Evolutionary conservation across 169 alveolate species (phyloP).

Genomic region (Plasmodium falciparum): DNA sequence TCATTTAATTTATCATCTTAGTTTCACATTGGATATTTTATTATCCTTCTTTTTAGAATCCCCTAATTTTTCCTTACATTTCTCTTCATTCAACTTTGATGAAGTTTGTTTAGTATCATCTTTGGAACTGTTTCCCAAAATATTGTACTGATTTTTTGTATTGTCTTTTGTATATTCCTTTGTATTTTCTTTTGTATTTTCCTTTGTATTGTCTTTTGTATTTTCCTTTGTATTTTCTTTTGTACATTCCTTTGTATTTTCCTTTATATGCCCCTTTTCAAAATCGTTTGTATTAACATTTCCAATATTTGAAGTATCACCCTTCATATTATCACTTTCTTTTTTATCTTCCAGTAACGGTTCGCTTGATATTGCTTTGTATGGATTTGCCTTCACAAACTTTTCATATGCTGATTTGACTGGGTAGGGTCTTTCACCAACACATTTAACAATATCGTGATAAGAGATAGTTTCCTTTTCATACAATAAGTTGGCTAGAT

Average conservation of each 20-base stretch:
- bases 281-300: neutral
- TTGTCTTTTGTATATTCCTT: neutral
- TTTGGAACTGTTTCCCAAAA: neutral
- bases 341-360: neutral
- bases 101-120: neutral
- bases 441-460: slow-evolving; percentile 88
- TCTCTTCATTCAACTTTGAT: neutral
- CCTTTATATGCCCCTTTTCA: neutral
- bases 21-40: slow-evolving; percentile 6
- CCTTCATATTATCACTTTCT: neutral
- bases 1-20: slow-evolving; percentile 3
- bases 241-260: neutral
- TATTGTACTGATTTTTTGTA: neutral
- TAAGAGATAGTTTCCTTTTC: slow-evolving; percentile 88
- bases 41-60: slow-evolving; percentile 8
- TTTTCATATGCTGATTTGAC: slow-evolving; percentile 80
- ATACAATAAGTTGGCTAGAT: slow-evolving; percentile 83
- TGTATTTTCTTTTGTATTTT: neutral
- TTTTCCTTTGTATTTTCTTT: neutral
- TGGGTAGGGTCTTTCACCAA: slow-evolving; percentile 89
- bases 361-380: slow-evolving; percentile 2
- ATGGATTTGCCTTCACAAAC: slow-evolving; percentile 78
- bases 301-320: neutral
- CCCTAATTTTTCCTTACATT: neutral
- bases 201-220: neutral